Evolutionary conservation across 768 basidiomycete species (phyloP), one percentile per base, ranked within the genome.

Genomic region (Filobasidium wieringae): DNA sequence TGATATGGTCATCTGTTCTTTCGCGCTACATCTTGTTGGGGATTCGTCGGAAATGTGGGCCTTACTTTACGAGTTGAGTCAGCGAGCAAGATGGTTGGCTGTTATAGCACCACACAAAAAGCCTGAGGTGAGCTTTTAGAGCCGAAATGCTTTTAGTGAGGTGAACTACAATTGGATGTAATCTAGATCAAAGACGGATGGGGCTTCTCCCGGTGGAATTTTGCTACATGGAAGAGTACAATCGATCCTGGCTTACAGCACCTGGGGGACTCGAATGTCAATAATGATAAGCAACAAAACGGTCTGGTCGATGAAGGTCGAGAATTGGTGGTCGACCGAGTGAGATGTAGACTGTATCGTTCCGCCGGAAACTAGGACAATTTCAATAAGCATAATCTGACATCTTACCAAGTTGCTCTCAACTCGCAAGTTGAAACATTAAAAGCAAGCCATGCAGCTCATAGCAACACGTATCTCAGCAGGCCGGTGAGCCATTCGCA

Each of bases 51-150:
- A 82, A 53, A 74, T 86, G 19, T 87, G 82, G 66, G 75, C 82
- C 7, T 73, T 87, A 7, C 75, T 86, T 12, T 81, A 79, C 75
- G 82, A 84, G 64, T 70, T 87, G 33, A 82, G 81, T 59, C 79
- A 77, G 41, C 82, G 81, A 65, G 77, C 78, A 2, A 72, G 72
- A 31, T 87, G 84, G 84, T 76, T 88, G 8, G 78, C 85, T 32
- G 77, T 87, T 5, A 73, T 85, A 32, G 83, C 83, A 1, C 84
- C 85, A 22, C 85, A 86, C 71, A 87, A 87, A 72, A 84, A 81
- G 63, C 85, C 85, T 19, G 84, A 84, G 72, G 84, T 84, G 62
- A 50, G 73, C 62, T 26, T 26, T 32, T 17, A 15, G 7, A 33
- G 1, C n/a, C n/a, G n/a, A n/a, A n/a, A n/a, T n/a, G n/a, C n/a